phyloP scores from a whole-genome alignment of 2,329 filamentous ascomycete species.

The Fusarium pseudoanthophilum region DNA sequence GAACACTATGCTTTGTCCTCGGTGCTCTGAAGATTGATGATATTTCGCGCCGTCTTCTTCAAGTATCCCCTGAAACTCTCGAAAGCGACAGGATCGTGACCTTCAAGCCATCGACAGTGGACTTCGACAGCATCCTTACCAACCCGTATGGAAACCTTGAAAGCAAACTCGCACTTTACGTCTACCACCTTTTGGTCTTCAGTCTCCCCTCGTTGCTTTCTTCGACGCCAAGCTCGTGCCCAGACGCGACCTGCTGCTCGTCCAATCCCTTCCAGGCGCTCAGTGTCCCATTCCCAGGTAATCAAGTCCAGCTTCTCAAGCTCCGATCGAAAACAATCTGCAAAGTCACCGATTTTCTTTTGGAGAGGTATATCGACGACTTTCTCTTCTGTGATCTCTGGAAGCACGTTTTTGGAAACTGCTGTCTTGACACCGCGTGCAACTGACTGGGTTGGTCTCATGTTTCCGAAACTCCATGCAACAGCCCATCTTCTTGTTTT shows the following conservation, averaged over 20 bases:
- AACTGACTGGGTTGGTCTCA: constrained; percentile 67
- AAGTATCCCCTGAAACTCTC: constrained; percentile 90
- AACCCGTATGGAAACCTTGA: constrained; percentile 63
- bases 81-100: constrained; percentile 77
- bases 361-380: constrained; percentile 58
- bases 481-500: constrained; percentile 88
- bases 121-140: constrained; percentile 57
- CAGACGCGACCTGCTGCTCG: constrained; percentile 79
- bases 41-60: constrained; percentile 54
- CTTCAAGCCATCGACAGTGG: constrained; percentile 73
- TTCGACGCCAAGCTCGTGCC: constrained; percentile 77
- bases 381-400: constrained; percentile 53
- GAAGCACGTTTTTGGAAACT: constrained; percentile 57
- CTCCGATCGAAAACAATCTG: constrained; percentile 53
- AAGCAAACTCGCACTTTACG: constrained; percentile 63
- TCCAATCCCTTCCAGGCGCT: constrained; percentile 66
- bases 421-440: constrained; percentile 57
- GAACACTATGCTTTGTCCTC: neutral
- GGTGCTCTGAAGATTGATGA: neutral
- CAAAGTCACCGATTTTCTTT: constrained; percentile 54
- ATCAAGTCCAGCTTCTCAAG: constrained; percentile 67
- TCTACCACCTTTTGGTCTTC: constrained; percentile 29
- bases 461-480: constrained; percentile 82
- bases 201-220: constrained; percentile 57
- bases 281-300: constrained; percentile 71